Conservation (phyloP, 352 stramenopile genomes). For the Blastocystis sp. region DNA sequence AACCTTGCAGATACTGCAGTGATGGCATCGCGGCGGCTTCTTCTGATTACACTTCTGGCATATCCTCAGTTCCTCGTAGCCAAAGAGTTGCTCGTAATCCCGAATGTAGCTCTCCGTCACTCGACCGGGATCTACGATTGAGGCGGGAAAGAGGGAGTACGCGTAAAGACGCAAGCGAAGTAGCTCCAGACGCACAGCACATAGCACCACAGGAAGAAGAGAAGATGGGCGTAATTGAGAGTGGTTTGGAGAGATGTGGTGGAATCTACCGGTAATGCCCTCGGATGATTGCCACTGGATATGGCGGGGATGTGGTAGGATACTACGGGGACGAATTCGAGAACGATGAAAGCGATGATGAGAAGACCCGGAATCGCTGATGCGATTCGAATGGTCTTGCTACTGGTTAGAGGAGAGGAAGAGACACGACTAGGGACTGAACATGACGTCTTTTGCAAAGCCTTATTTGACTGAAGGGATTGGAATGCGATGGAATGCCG, state of each 20-base stretch:
- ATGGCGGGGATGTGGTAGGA: background rate
- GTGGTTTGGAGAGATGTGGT: background rate
- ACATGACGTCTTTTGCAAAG: conserved; percentile 21
- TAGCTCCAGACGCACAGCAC: conserved; percentile 63
- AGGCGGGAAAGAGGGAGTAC: background rate
- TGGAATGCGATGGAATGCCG: no score
- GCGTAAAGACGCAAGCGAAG: conserved; percentile 57
- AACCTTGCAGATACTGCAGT: conserved; percentile 63
- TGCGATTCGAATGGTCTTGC: conserved; percentile 12
- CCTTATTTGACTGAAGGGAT: no score
- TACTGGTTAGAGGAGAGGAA: background rate
- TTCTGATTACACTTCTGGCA: conserved; percentile 20
- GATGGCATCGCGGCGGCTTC: conserved; percentile 62
- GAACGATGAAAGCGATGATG: conserved; percentile 11
- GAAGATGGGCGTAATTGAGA: background rate
- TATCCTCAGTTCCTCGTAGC: conserved; percentile 6
- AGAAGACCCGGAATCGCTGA: conserved; percentile 40
- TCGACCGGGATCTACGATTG: conserved; percentile 29
- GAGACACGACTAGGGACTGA: conserved; percentile 42
- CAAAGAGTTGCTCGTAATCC: conserved; percentile 39
- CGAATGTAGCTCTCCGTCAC: conserved; percentile 29
- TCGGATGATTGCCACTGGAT: background rate
- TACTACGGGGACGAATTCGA: background rate
- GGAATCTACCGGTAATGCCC: background rate
- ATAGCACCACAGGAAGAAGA: conserved; percentile 10